Conservation (phyloP, 805 yeast genomes). For the Kodamaea fukazawae region DNA sequence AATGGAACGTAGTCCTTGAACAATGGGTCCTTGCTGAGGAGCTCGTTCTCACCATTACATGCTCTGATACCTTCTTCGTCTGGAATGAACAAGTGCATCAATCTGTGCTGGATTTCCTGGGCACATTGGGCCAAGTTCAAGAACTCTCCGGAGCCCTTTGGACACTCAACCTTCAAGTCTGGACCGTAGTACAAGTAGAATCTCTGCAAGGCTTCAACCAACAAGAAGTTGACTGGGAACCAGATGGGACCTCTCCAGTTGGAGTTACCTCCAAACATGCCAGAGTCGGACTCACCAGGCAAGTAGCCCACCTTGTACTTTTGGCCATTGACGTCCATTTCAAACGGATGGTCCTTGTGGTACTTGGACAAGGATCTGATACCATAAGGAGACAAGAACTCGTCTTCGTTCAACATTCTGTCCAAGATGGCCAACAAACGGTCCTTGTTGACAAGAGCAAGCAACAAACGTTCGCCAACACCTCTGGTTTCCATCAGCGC, state of each 20-base stretch:
- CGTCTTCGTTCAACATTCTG: slow-evolving; percentile 81
- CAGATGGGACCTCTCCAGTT: slow-evolving; percentile 98
- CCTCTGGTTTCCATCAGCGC: slow-evolving; percentile 83
- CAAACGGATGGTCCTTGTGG: slow-evolving; percentile 81
- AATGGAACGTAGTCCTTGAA: slow-evolving; percentile 77
- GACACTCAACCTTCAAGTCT: slow-evolving; percentile 80
- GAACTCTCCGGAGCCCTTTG: slow-evolving; percentile 74
- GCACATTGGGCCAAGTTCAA: slow-evolving; percentile 86
- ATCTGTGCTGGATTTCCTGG: slow-evolving; percentile 82
- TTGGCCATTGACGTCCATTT: slow-evolving; percentile 78
- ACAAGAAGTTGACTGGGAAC: slow-evolving; percentile 87
- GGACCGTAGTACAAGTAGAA: slow-evolving; percentile 88
- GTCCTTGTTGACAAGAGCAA: slow-evolving; percentile 79
- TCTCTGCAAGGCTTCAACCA: slow-evolving; percentile 84
- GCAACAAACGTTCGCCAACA: slow-evolving; percentile 73
- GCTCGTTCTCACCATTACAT: slow-evolving; percentile 64
- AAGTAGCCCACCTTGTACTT: slow-evolving; percentile 68
- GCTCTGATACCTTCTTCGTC: slow-evolving; percentile 69
- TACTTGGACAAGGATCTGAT: slow-evolving; percentile 83
- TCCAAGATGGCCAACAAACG: slow-evolving; percentile 71
- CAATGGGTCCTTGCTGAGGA: slow-evolving; percentile 56
- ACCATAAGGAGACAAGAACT: slow-evolving; percentile 81
- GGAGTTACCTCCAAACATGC: slow-evolving; percentile 94
- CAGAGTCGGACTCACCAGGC: slow-evolving; percentile 88
- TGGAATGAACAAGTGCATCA: slow-evolving; percentile 72